Conservation (phyloP, 176 grass and related monocot species). For the Luzula sylvatica region DNA sequence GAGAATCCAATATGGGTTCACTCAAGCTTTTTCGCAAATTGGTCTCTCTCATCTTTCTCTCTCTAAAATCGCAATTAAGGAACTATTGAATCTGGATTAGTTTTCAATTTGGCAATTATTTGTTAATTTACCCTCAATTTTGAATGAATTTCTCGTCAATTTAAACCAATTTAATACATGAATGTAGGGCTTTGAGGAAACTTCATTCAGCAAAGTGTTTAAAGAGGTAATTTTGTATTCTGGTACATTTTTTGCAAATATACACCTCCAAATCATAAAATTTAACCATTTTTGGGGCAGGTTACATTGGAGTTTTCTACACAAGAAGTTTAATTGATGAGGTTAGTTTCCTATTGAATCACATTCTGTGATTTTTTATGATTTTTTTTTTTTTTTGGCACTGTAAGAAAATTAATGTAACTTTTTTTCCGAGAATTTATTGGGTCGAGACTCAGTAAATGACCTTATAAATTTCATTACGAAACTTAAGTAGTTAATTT, state of each 20-base stretch:
- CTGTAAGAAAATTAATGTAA: neutral
- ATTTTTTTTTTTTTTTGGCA: neutral
- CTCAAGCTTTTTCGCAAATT: conserved; percentile 75
- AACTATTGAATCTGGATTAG: too few relatives aligned
- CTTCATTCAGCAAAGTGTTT: conserved; percentile 63
- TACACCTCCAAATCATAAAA: neutral
- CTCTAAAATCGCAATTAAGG: too few relatives aligned
- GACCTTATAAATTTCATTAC: too few relatives aligned
- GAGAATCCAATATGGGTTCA: conserved; percentile 65
- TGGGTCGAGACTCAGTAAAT: too few relatives aligned
- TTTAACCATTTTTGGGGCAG: conserved; percentile 1
- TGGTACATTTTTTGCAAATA: neutral
- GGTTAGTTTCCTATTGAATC: conserved; percentile 8
- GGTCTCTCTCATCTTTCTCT: conserved; percentile 21
- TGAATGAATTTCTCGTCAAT: too few relatives aligned
- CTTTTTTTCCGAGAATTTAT: conserved; percentile 6
- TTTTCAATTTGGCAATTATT: too few relatives aligned
- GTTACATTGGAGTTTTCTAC: conserved; percentile 31
- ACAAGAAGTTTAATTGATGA: conserved; percentile 11
- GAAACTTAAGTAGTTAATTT: too few relatives aligned
- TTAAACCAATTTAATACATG: conserved; percentile 11
- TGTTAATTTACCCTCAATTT: neutral
- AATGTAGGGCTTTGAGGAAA: conserved; percentile 60
- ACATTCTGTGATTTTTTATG: neutral
- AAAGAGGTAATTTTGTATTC: conserved; percentile 46